Percentiles rank a stretch among this genome's conserved stretches.
Evolutionary conservation across 106 monocot species (phyloP).

Genomic region (Dendrobium officinale): DNA sequence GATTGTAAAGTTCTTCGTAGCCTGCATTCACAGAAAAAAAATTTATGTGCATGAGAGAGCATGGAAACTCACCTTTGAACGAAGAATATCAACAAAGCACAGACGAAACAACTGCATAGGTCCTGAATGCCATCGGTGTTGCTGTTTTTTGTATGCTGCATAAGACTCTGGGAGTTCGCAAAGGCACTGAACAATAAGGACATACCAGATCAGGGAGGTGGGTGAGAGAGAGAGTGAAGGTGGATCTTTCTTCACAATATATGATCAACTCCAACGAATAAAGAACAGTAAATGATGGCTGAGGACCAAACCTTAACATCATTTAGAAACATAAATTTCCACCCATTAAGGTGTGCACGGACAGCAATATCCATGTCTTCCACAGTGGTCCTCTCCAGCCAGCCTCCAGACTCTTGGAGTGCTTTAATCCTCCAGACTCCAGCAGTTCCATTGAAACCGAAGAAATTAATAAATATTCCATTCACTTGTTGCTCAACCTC

Average conservation of each 20-base stretch:
- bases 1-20: too few species aligned
- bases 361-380: too few species aligned
- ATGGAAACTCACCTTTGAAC: slow-evolving; percentile 47
- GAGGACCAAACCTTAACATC: slow-evolving; percentile 33
- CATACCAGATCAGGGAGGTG: not conserved
- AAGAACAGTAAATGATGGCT: not conserved
- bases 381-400: too few species aligned
- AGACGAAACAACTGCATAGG: slow-evolving; percentile 76
- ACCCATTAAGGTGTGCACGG: too few species aligned
- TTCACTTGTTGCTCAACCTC: too few species aligned
- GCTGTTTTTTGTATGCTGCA: slow-evolving; percentile 75
- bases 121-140: slow-evolving; percentile 79
- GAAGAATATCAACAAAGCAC: slow-evolving; percentile 57
- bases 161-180: slow-evolving; percentile 80
- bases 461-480: too few species aligned
- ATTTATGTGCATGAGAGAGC: not conserved
- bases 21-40: too few species aligned
- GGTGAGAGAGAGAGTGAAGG: not conserved
- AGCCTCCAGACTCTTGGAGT: too few species aligned
- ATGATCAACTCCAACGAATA: not conserved
- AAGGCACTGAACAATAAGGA: slow-evolving; percentile 38
- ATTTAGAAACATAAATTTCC: too few species aligned
- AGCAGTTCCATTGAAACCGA: too few species aligned
- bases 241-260: too few species aligned
- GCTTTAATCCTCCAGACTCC: too few species aligned